A percentile compares a stretch with the other conserved stretches of the same genome.
Evolutionary conservation across 1,284 basidiomycete genomes (phyloP).

Genomic region (Mrakiaceae sp.): DNA sequence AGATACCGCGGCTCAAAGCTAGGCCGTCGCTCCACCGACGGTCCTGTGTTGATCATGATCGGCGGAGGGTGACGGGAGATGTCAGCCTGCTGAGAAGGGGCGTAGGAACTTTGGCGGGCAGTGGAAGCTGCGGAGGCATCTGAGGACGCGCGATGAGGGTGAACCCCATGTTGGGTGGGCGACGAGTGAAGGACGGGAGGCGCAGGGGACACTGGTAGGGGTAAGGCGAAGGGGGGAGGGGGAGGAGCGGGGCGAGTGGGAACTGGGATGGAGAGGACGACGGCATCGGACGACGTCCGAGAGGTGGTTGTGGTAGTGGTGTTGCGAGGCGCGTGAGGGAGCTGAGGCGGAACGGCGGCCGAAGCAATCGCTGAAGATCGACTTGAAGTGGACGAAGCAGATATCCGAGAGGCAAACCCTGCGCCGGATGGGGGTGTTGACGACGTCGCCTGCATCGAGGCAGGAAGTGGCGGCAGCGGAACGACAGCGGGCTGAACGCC

Average conservation of each 20-base stretch:
- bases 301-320: no score
- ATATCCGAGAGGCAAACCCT: not conserved
- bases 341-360: no score
- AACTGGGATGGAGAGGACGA: not conserved
- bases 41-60: not conserved
- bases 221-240: slow-evolving; percentile 14
- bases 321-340: no score
- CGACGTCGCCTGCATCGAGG: slow-evolving; percentile 14
- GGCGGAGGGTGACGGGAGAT: not conserved
- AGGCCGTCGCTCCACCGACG: not conserved
- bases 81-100: not conserved
- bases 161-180: no score
- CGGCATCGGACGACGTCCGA: not conserved
- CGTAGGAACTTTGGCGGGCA: not conserved
- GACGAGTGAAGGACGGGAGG: not conserved
- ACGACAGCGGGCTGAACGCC: not conserved
- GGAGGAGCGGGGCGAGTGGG: slow-evolving; percentile 12
- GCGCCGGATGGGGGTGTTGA: slow-evolving; percentile 7
- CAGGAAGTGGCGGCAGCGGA: slow-evolving; percentile 5
- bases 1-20: slow-evolving; percentile 15
- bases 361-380: not conserved
- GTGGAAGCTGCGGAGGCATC: not conserved
- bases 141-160: not conserved
- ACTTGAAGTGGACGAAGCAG: not conserved
- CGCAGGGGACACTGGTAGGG: slow-evolving; percentile 11